These are phyloP conservation scores for Colletotrichum chrysophilum DNA, from an alignment of 2,329 filamentous ascomycete genomes.

Conservation along the genomic window DNA sequence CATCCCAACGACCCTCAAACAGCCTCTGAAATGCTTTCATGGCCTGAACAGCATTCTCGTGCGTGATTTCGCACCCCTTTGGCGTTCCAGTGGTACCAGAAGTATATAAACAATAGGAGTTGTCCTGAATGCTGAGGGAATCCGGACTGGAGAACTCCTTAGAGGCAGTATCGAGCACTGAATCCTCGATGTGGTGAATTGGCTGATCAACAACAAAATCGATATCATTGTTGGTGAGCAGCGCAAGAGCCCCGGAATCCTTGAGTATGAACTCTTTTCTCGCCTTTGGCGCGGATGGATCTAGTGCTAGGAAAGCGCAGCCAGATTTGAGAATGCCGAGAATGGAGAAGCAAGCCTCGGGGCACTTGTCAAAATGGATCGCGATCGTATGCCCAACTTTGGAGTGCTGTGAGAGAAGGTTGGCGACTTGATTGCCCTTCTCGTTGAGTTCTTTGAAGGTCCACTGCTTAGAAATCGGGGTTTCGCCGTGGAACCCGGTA, in stretches of 20 bases:
- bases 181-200: slow-evolving; percentile 37
- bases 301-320: slow-evolving; percentile 81
- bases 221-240: slow-evolving; percentile 59
- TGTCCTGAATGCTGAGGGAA: slow-evolving; percentile 46
- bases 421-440: slow-evolving; percentile 75
- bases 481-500: slow-evolving; percentile 52
- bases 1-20: slow-evolving; percentile 77
- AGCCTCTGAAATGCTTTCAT: slow-evolving; percentile 85
- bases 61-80: slow-evolving; percentile 87
- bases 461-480: slow-evolving; percentile 63
- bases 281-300: slow-evolving; percentile 73
- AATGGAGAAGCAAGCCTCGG: slow-evolving; percentile 83
- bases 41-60: slow-evolving; percentile 87
- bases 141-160: slow-evolving; percentile 31
- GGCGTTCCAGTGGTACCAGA: slow-evolving; percentile 87
- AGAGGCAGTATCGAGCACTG: slow-evolving; percentile 26
- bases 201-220: slow-evolving; percentile 37
- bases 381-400: slow-evolving; percentile 68
- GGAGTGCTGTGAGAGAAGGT: slow-evolving; percentile 60
- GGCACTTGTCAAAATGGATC: slow-evolving; percentile 84
- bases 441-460: slow-evolving; percentile 75
- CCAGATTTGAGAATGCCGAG: slow-evolving; percentile 83
- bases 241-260: slow-evolving; percentile 70
- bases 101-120: slow-evolving; percentile 86
- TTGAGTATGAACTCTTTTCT: slow-evolving; percentile 79